Evolutionary conservation across 768 basidiomycete species (phyloP).

Genomic region (Filobasidium wieringae): DNA sequence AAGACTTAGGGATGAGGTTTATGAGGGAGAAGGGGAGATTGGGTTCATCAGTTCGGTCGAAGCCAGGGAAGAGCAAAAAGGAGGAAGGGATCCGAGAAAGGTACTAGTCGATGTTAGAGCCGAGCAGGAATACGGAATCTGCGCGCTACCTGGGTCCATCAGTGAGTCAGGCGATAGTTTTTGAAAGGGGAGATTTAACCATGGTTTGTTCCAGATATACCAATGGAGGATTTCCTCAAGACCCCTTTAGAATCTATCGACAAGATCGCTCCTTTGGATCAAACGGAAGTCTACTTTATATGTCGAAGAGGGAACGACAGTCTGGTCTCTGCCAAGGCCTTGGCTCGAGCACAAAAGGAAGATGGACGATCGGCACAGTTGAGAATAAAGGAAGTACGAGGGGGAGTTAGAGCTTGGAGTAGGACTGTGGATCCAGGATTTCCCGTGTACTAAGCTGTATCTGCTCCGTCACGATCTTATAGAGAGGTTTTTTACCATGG

Average conservation of each 20-base stretch:
- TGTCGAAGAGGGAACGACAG: constrained; percentile 91
- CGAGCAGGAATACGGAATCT: constrained; percentile 70
- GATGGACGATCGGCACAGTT: constrained; percentile 16
- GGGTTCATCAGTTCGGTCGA: background rate
- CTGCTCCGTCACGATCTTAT: no score
- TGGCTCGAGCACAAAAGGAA: constrained; percentile 37
- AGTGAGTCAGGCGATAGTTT: constrained; percentile 46
- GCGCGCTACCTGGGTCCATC: constrained; percentile 58
- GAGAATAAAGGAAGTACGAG: constrained; percentile 49
- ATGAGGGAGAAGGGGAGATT: background rate
- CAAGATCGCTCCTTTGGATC: background rate
- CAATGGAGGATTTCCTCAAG: constrained; percentile 54
- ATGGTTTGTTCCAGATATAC: constrained; percentile 50
- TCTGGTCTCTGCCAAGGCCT: constrained; percentile 64
- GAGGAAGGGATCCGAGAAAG: constrained; percentile 12
- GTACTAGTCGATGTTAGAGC: constrained; percentile 71
- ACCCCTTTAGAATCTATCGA: constrained; percentile 44
- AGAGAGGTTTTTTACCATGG: no score
- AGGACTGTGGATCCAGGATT: constrained; percentile 60
- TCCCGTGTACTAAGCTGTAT: constrained; percentile 76
- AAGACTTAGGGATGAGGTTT: constrained; percentile 38
- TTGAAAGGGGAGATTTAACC: background rate
- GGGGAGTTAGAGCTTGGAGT: constrained; percentile 73
- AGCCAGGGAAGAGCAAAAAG: background rate
- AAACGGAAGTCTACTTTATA: constrained; percentile 47